Evolutionary conservation across 805 yeast genomes (phyloP).

Genomic region (Ogataea parapolymorpha): DNA sequence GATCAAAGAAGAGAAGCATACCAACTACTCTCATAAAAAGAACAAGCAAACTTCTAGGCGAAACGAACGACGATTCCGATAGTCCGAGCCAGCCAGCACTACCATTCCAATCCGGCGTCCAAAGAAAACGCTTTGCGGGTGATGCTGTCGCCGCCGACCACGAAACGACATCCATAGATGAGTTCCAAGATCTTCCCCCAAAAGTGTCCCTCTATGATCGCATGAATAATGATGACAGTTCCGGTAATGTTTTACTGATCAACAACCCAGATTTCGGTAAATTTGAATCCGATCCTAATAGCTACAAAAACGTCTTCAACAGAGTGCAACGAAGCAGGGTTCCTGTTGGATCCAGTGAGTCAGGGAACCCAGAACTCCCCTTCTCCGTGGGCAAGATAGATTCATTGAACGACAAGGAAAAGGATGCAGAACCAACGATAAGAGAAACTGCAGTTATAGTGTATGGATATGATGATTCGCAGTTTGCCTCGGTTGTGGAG

Average conservation of each 20-base stretch:
- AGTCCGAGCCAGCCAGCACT: slow-evolving; percentile 18
- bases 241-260: slow-evolving; percentile 35
- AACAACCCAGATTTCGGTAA: slow-evolving; percentile 32
- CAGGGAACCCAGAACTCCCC: slow-evolving; percentile 15
- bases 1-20: slow-evolving; percentile 43
- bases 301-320: slow-evolving; percentile 45
- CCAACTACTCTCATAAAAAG: slow-evolving; percentile 48
- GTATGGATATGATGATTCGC: slow-evolving; percentile 83
- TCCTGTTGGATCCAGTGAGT: slow-evolving; percentile 7
- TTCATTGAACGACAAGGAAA: slow-evolving; percentile 20
- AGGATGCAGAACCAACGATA: slow-evolving; percentile 20
- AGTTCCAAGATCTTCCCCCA: slow-evolving; percentile 47
- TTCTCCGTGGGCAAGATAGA: slow-evolving; percentile 11
- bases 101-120: slow-evolving; percentile 25
- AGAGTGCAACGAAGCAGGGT: slow-evolving; percentile 25
- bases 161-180: slow-evolving; percentile 23
- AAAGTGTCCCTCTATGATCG: slow-evolving; percentile 46
- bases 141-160: slow-evolving; percentile 5
- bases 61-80: slow-evolving; percentile 46
- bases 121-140: slow-evolving; percentile 17
- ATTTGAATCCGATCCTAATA: slow-evolving; percentile 40
- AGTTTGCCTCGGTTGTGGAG: slow-evolving; percentile 61
- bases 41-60: slow-evolving; percentile 36
- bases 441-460: slow-evolving; percentile 70
- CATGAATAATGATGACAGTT: slow-evolving; percentile 37